Evolutionary conservation across 2,329 filamentous ascomycete species (phyloP).

Genomic region (Eurotiales sp.): DNA sequence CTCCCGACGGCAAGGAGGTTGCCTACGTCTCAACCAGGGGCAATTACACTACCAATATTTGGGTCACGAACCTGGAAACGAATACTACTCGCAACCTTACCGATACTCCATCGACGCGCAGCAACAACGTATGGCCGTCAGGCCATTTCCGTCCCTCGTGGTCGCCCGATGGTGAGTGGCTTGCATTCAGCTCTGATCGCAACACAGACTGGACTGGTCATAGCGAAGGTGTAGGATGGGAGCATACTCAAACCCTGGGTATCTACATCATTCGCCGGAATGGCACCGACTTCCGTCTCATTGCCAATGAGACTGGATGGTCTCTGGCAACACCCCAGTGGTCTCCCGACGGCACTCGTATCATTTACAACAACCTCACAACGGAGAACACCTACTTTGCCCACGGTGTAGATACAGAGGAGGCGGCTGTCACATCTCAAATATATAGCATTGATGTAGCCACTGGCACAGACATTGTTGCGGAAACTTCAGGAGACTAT

Average conservation of each 20-base stretch:
- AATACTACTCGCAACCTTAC: background rate
- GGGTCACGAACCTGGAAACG: constrained; percentile 37
- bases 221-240: constrained; percentile 38
- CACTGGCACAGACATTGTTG: background rate
- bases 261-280: background rate
- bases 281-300: background rate
- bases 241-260: constrained; percentile 40
- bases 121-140: background rate
- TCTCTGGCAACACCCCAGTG: background rate
- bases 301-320: background rate
- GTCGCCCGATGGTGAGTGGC: constrained; percentile 2
- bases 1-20: constrained; percentile 34
- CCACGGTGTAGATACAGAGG: background rate
- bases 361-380: background rate
- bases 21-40: constrained; percentile 41
- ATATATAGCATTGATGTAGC: background rate
- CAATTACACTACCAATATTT: constrained; percentile 37
- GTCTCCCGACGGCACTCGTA: background rate
- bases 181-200: constrained; percentile 41
- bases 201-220: constrained; percentile 44
- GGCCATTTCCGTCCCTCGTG: background rate
- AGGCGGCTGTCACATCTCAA: background rate
- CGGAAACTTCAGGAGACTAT: background rate
- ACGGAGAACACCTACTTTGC: background rate
- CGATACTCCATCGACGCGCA: background rate